A percentile compares a stretch with the other conserved stretches of the same genome.
Evolutionary conservation across 2,329 filamentous ascomycete species (phyloP).

Genomic region (Didymosphaeria variabile): DNA sequence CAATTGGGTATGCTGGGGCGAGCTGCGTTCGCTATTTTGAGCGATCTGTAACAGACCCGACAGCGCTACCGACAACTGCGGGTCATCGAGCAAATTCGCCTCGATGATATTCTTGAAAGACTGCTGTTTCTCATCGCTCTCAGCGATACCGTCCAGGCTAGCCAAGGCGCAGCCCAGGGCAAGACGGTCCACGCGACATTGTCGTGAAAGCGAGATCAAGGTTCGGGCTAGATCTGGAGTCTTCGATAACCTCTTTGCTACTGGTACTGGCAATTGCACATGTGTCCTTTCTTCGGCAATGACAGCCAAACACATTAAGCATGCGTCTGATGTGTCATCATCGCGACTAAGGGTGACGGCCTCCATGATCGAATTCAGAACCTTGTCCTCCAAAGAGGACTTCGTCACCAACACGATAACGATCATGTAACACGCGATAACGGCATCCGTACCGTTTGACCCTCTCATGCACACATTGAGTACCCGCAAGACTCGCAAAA

Average conservation of each 20-base stretch:
- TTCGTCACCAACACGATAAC: slow-evolving; percentile 86
- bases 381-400: slow-evolving; percentile 77
- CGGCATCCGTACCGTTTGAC: slow-evolving; percentile 78
- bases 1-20: slow-evolving; percentile 40
- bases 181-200: slow-evolving; percentile 75
- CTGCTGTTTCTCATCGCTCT: slow-evolving; percentile 29
- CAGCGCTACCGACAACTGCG: slow-evolving; percentile 71
- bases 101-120: slow-evolving; percentile 70
- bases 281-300: slow-evolving; percentile 81
- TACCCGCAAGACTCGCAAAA: slow-evolving; percentile 73
- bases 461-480: slow-evolving; percentile 81
- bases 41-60: slow-evolving; percentile 69
- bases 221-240: slow-evolving; percentile 67
- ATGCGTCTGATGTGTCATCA: slow-evolving; percentile 74
- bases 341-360: slow-evolving; percentile 82
- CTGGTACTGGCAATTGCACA: slow-evolving; percentile 72
- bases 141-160: slow-evolving; percentile 30
- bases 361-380: slow-evolving; percentile 89
- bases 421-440: slow-evolving; percentile 91
- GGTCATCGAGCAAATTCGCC: slow-evolving; percentile 67
- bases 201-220: slow-evolving; percentile 68
- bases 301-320: slow-evolving; percentile 80
- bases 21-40: slow-evolving; percentile 31
- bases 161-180: slow-evolving; percentile 74
- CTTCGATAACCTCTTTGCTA: slow-evolving; percentile 74